These are phyloP conservation scores for Setaria italica DNA, from an alignment of 202 grass and related monocot species.

Conservation along the genomic window DNA sequence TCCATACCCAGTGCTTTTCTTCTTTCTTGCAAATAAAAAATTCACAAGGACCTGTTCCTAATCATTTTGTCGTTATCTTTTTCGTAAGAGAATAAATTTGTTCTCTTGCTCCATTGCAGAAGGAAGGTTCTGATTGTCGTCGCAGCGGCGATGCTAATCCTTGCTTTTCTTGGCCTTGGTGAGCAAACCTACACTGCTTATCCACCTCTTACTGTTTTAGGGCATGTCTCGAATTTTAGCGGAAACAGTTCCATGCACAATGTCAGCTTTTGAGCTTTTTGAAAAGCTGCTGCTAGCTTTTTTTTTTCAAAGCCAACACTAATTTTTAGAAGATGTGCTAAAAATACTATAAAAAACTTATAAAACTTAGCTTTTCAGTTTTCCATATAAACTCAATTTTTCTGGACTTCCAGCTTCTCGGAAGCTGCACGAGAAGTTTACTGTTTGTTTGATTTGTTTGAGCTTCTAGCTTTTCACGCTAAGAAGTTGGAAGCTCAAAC, in stretches of 20 bases:
- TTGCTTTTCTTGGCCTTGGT: conserved; percentile 69
- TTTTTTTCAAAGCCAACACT: no score
- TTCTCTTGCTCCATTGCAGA: conserved; percentile 46
- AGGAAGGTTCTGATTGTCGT: conserved; percentile 64
- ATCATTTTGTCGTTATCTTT: neutral
- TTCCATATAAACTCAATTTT: no score
- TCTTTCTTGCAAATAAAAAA: neutral
- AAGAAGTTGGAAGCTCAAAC: no score
- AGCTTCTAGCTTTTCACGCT: no score
- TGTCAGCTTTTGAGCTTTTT: neutral
- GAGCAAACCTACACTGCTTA: conserved; percentile 15
- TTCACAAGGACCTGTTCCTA: neutral
- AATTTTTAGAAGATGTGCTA: no score
- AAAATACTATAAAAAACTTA: no score
- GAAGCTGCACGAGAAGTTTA: no score
- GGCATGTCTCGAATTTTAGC: neutral
- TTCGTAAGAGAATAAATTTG: neutral
- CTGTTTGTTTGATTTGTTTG: no score
- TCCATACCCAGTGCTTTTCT: neutral
- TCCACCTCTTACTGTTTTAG: neutral
- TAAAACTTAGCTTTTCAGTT: no score
- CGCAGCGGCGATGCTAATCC: conserved; percentile 57
- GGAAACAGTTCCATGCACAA: neutral
- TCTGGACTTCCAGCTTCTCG: no score
- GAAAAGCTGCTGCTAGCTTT: no score